Evolutionary conservation across 257 asterid species (phyloP).

Genomic region (Hygrophila difformis): DNA sequence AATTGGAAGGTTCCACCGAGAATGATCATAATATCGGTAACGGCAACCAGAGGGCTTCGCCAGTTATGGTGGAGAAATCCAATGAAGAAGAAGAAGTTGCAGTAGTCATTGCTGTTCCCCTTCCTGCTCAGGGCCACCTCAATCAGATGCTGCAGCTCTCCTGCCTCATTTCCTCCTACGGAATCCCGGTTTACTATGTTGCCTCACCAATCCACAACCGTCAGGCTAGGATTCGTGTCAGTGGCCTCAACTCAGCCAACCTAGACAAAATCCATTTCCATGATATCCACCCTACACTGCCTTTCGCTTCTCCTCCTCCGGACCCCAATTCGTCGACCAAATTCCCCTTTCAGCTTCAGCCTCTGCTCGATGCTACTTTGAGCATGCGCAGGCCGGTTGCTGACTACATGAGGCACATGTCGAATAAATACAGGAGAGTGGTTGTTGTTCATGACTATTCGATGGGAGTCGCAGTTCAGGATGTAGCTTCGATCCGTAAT

Average conservation of each 20-base stretch:
- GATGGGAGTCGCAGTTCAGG: constrained; percentile 32
- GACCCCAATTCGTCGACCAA: constrained; percentile 21
- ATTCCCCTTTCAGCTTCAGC: constrained; percentile 27
- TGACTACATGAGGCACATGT: constrained; percentile 5
- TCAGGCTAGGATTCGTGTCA: constrained; percentile 25
- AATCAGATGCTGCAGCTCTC: constrained; percentile 39
- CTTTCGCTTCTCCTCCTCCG: constrained; percentile 22
- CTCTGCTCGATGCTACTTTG: constrained; percentile 17
- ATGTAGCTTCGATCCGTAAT: constrained; percentile 17
- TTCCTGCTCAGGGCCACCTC: constrained; percentile 40
- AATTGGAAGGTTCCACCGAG: too few relatives aligned
- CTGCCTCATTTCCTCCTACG: constrained; percentile 22
- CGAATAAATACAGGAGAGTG: constrained; percentile 15
- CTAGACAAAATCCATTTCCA: constrained; percentile 19
- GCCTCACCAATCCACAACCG: constrained; percentile 22
- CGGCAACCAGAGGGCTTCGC: too few relatives aligned
- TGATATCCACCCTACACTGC: constrained; percentile 19
- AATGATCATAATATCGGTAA: too few relatives aligned
- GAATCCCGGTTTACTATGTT: constrained; percentile 28
- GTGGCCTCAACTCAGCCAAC: constrained; percentile 13
- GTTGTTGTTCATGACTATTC: constrained; percentile 25
- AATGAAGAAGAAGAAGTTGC: too few relatives aligned
- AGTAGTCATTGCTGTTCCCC: constrained; percentile 28
- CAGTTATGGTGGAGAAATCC: too few relatives aligned
- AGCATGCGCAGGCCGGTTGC: constrained; percentile 19